phyloP scores from a whole-genome alignment of 768 basidiomycete genomes.

The Calocybe indica region DNA sequence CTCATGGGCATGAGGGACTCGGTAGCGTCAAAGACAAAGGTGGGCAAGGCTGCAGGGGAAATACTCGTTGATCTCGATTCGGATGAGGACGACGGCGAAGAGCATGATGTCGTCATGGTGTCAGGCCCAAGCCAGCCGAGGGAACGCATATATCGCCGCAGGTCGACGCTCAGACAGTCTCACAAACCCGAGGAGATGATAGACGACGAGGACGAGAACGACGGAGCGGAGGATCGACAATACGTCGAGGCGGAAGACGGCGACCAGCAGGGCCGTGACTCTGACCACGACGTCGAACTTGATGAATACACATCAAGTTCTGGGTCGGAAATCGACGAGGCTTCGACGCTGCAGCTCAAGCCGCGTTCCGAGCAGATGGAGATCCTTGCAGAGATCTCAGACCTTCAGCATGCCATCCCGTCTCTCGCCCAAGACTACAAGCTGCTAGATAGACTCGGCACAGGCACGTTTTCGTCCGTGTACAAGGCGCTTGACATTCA shows the following conservation, averaged over 20 bases:
- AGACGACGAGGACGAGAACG: conserved; percentile 20
- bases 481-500: conserved; percentile 92
- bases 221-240: conserved; percentile 16
- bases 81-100: conserved; percentile 44
- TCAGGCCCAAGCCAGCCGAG: no score
- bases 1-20: no score
- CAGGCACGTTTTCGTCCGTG: conserved; percentile 98
- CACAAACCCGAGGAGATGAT: conserved; percentile 7
- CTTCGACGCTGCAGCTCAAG: conserved; percentile 50
- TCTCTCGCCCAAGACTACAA: conserved; percentile 63
- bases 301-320: conserved; percentile 14
- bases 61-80: conserved; percentile 42
- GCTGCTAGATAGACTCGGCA: conserved; percentile 87
- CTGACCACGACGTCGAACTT: conserved; percentile 22
- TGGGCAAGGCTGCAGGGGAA: not conserved
- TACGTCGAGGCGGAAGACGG: conserved; percentile 25
- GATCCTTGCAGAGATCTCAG: conserved; percentile 71
- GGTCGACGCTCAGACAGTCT: not conserved
- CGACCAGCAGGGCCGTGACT: conserved; percentile 8
- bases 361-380: conserved; percentile 63
- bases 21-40: no score
- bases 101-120: no score
- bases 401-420: conserved; percentile 63
- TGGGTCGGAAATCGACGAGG: conserved; percentile 48
- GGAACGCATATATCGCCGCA: not conserved